Conservation (phyloP, 108 stramenopile species). For the Discostella pseudostelligera region DNA sequence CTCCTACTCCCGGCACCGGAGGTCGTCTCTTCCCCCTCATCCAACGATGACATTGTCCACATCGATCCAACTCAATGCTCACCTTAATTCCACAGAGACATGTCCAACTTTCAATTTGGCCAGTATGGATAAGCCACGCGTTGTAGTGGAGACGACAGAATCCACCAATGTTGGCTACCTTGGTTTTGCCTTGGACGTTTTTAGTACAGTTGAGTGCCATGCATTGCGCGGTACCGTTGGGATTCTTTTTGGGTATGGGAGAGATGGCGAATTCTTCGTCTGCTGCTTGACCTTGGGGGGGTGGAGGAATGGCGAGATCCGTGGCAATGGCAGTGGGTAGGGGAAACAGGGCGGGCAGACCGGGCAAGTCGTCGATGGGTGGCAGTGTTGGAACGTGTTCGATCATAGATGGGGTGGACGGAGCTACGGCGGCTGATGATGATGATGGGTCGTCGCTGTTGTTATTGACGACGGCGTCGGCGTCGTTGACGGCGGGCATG, state of each 20-base stretch:
- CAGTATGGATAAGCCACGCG: constrained; percentile 1
- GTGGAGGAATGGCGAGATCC: no score
- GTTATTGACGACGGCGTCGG: no score
- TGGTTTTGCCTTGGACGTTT: neutral
- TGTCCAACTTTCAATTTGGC: neutral
- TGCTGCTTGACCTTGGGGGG: no score
- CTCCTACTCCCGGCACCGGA: neutral
- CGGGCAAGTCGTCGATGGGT: no score
- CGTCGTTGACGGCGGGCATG: no score
- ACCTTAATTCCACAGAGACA: constrained; percentile 5
- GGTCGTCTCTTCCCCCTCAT: neutral
- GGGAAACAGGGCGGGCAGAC: no score
- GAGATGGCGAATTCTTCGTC: neutral
- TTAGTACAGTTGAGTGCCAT: neutral
- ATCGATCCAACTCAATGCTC: neutral
- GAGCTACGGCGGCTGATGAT: no score
- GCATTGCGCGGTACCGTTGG: neutral
- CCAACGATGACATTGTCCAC: constrained; percentile 5
- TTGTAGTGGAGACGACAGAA: neutral
- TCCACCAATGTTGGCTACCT: neutral
- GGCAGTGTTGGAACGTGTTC: no score
- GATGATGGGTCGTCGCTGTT: no score
- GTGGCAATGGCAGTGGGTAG: no score
- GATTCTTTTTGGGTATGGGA: neutral
- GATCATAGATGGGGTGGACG: no score